Percentiles rank a stretch among this genome's conserved stretches.
These are phyloP conservation scores for Trichoderma arundinaceum DNA, from an alignment of 2,329 filamentous ascomycete species.

Conservation along the genomic window DNA sequence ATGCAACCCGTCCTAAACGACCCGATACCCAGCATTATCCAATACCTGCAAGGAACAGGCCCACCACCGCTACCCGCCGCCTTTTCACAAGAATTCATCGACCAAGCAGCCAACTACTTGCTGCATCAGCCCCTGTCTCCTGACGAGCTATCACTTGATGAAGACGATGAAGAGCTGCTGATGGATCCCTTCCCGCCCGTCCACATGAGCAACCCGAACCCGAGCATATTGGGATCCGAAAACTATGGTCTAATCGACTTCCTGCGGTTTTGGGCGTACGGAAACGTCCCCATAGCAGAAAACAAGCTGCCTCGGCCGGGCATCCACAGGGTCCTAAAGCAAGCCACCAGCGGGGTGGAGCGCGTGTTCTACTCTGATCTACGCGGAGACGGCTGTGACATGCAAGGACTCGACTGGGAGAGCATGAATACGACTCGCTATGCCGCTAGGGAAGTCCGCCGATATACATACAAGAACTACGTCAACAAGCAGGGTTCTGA, in stretches of 20 bases:
- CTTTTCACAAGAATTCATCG: background rate
- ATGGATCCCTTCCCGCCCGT: constrained; percentile 32
- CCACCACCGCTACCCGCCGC: background rate
- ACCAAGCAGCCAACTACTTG: background rate
- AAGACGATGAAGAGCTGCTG: constrained; percentile 22
- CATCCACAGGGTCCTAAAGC: constrained; percentile 43
- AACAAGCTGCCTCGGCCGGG: constrained; percentile 38
- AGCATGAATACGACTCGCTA: constrained; percentile 57
- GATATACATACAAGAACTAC: constrained; percentile 62
- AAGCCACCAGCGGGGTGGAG: constrained; percentile 36
- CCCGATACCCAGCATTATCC: constrained; percentile 7
- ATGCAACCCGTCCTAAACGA: background rate
- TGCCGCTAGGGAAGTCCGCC: constrained; percentile 55
- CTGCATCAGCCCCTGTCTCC: background rate
- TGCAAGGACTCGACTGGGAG: constrained; percentile 66
- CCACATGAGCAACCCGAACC: constrained; percentile 44
- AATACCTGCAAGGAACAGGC: constrained; percentile 14
- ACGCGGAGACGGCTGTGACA: constrained; percentile 60
- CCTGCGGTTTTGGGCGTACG: constrained; percentile 55
- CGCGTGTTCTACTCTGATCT: constrained; percentile 53
- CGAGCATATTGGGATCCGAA: constrained; percentile 51
- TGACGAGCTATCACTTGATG: constrained; percentile 10
- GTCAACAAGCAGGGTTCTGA: constrained; percentile 58
- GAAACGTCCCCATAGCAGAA: constrained; percentile 11
- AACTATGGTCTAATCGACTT: constrained; percentile 59